Base-by-base conservation (phyloP, 2,329 filamentous ascomycete genomes). In the Davidsoniella eucalypti region DNA sequence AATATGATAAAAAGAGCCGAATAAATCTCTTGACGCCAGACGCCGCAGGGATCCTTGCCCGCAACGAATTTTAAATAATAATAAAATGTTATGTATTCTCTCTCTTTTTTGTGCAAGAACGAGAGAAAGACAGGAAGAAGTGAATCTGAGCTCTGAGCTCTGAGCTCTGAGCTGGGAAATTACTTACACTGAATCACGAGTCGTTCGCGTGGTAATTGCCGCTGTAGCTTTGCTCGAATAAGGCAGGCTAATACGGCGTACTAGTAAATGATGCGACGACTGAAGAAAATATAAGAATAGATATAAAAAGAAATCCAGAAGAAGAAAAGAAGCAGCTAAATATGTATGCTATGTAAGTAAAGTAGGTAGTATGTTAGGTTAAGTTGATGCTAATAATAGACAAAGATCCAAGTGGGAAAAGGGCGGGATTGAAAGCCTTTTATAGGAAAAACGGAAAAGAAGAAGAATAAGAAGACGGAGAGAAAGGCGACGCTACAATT, bases 401-500 rank as follows among this genome's bases (percentile, higher is more conserved):
- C 44, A 46, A 45, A 18, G 18, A 21, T 37, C 33, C 14, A 46
- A 46, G 26, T 18, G 17, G 44, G 33, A 36, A 43, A 46, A 46
- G 26, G 18, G 33, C 26, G 29, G 44, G 44, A 49, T 43, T 25
- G 47, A 17, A 23, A 23, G 23, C 12, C 17, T 42, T 42, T 42
- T 23, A 42, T 18, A 42, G 29, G 14, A 50, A 38, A 21, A 44
- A 39, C 37, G 21, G 33, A 50, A 18, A 46, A 36, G 18, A 44
- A 50, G 33, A 50, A 50, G 33, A 29, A 29, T 12, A 23, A 21
- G 10, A 42, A 21, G 16, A 42, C 5, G 6, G 17, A 23, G 40
- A 23, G 40, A 9, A 10, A 46, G 25, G 9, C 17, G 5, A 21
- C 17, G 44, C 26, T 7, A 5, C 2, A 29, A 29, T 10, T 29